Base-by-base conservation (phyloP, 2,329 filamentous ascomycete genomes). In the Diplodia mutila region DNA sequence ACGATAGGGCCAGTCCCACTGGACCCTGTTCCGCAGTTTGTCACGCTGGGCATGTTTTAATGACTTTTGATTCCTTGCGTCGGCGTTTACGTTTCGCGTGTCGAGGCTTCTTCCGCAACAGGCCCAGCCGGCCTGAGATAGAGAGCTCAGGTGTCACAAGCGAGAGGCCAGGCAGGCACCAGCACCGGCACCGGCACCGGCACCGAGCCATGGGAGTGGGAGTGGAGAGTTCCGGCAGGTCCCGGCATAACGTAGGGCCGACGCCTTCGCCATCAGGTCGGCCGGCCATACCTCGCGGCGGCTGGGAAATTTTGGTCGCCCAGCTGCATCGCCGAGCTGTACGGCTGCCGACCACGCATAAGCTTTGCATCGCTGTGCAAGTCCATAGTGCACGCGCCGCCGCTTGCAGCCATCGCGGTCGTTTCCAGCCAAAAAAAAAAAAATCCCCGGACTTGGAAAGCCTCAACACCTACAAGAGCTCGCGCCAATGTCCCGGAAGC, bases 401-500 rank as follows among this genome's bases (percentile, higher is more conserved):
- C 42, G 16, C 18, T 18, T 48, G 39, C 57, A 49, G 57, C 57
- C 46, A 18, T 34, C 37, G 18, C n/a, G 42, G 5, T 32, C 57
- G 18, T 32, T 21, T 49, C 18, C 25, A 34, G 57, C 57, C 57
- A 61, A 25, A 61, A 49, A 25, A 34, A 39, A 61, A 25, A 61
- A 49, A 25, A 34, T n/a, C 21, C 55, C 55, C 39, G 53, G 39
- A 49, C 39, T 34, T n/a, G 18, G 27, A 46, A 18, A 49, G 39
- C 57, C 46, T 32, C 39, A 32, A 61, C 57, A 61, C n/a, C 49
- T 46, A 51, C 37, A 21, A 32, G 18, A 25, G 14, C 46, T 49
- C 63, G 49, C 29, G 18, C 42, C 42, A 46, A 68, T 68, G 66
- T 64, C 59, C 37, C 66, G 61, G 27, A 68, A 68, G 52, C 53